Conservation (phyloP, 805 yeast species). For the Suhomyces emberorum region DNA sequence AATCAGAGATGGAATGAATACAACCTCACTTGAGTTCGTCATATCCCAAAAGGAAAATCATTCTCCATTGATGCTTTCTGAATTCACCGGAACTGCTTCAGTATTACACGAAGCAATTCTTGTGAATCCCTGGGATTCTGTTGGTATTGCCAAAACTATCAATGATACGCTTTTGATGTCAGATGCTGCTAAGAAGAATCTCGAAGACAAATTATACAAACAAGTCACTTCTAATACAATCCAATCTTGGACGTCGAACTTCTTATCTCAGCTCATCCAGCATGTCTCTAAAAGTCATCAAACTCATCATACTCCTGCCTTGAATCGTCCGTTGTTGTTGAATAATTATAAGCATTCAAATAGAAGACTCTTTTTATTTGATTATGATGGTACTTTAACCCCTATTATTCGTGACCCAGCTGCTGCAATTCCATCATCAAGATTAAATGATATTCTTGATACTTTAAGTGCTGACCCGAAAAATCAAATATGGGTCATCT, state of each 20-base stretch:
- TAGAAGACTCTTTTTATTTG: conserved; percentile 81
- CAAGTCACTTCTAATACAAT: conserved; percentile 69
- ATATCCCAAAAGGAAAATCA: conserved; percentile 74
- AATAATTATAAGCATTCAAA: conserved; percentile 57
- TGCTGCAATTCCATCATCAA: conserved; percentile 92
- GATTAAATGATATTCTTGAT: conserved; percentile 57
- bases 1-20: conserved; percentile 94
- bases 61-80: conserved; percentile 83
- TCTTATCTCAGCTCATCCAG: conserved; percentile 48
- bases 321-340: conserved; percentile 66
- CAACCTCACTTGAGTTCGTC: conserved; percentile 90
- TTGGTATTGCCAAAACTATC: conserved; percentile 84
- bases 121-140: conserved; percentile 97
- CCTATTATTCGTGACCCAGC: conserved; percentile 96
- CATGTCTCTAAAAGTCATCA: conserved; percentile 39
- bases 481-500: conserved; percentile 90
- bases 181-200: conserved; percentile 37
- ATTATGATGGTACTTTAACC: conserved; percentile 95
- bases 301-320: conserved; percentile 61
- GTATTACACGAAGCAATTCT: conserved; percentile 69
- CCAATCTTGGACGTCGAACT: conserved; percentile 74
- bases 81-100: conserved; percentile 85
- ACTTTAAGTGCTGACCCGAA: conserved; percentile 67
- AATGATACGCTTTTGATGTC: conserved; percentile 62
- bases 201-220: conserved; percentile 55